Evolutionary conservation across 2,329 filamentous ascomycete species (phyloP).

Genomic region (Phialophora tarda): DNA sequence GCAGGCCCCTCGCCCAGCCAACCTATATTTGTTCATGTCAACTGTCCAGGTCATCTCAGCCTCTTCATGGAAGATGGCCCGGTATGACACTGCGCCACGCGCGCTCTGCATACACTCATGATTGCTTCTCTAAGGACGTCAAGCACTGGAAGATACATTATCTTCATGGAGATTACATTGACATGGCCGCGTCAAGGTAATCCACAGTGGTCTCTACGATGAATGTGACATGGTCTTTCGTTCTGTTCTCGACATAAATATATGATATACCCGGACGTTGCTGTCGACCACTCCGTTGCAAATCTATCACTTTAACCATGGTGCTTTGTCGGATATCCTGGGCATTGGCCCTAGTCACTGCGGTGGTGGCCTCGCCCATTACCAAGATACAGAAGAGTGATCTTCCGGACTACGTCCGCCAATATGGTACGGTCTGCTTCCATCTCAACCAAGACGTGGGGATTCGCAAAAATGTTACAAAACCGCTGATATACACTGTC

Average conservation of each 20-base stretch:
- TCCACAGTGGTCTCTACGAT: background rate
- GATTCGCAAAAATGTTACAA: background rate
- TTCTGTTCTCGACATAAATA: slow-evolving; percentile 2
- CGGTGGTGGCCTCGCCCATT: slow-evolving; percentile 1
- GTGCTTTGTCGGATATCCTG: background rate
- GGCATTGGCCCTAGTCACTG: background rate
- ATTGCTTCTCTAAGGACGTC: background rate
- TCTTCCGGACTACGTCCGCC: slow-evolving; percentile 29
- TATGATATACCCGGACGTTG: background rate
- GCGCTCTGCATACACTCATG: background rate
- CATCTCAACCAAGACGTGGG: background rate
- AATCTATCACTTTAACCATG: background rate
- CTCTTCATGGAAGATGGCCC: slow-evolving; percentile 3
- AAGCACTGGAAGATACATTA: slow-evolving; percentile 6
- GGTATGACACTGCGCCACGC: slow-evolving; percentile 6
- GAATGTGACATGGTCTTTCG: background rate
- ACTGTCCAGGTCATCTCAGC: slow-evolving; percentile 6
- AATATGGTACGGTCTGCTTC: slow-evolving; percentile 26
- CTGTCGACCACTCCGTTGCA: background rate
- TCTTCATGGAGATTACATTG: background rate
- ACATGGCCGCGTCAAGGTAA: background rate
- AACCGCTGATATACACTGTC: background rate
- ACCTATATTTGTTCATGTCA: background rate
- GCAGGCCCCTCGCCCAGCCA: background rate
- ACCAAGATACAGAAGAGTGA: slow-evolving; percentile 25